These are phyloP conservation scores for Lanmaoa rubissima DNA, from an alignment of 768 basidiomycete genomes.

Conservation along the genomic window DNA sequence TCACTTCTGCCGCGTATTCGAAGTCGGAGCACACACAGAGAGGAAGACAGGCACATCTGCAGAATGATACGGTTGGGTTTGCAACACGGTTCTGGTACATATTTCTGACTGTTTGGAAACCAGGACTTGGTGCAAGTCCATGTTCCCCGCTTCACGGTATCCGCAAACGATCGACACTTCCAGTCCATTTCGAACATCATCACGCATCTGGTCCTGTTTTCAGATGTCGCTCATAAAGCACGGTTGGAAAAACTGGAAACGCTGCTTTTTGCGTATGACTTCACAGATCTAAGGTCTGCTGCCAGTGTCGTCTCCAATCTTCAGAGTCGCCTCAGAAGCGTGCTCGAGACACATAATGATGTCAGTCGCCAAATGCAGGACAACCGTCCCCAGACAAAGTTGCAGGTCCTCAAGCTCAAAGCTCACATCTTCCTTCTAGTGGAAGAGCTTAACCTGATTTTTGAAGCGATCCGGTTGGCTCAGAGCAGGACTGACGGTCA, in stretches of 20 bases:
- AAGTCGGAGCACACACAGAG: constrained; percentile 36
- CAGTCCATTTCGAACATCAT: constrained; percentile 83
- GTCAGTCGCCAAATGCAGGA: constrained; percentile 35
- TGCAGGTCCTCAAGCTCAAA: constrained; percentile 64
- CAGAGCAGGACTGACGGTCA: constrained; percentile 70
- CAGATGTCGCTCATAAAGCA: constrained; percentile 79
- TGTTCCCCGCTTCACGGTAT: constrained; percentile 84
- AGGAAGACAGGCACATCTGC: constrained; percentile 45
- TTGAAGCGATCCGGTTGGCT: constrained; percentile 81
- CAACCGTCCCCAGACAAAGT: constrained; percentile 39
- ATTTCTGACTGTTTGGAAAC: constrained; percentile 10
- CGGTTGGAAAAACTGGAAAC: constrained; percentile 78
- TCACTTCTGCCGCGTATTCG: constrained; percentile 49
- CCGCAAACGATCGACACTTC: constrained; percentile 81
- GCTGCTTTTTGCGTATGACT: constrained; percentile 85
- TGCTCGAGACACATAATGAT: constrained; percentile 49
- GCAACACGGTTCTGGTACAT: background rate
- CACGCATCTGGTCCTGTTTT: constrained; percentile 84
- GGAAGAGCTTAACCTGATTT: constrained; percentile 80
- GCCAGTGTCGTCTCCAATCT: constrained; percentile 67
- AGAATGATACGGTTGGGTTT: constrained; percentile 58
- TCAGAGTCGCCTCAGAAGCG: constrained; percentile 69
- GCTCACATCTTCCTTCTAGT: constrained; percentile 69
- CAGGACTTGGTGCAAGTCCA: constrained; percentile 82
- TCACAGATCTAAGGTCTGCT: constrained; percentile 71